Evolutionary conservation across 805 yeast genomes (phyloP).

Genomic region (Candida adriatica): DNA sequence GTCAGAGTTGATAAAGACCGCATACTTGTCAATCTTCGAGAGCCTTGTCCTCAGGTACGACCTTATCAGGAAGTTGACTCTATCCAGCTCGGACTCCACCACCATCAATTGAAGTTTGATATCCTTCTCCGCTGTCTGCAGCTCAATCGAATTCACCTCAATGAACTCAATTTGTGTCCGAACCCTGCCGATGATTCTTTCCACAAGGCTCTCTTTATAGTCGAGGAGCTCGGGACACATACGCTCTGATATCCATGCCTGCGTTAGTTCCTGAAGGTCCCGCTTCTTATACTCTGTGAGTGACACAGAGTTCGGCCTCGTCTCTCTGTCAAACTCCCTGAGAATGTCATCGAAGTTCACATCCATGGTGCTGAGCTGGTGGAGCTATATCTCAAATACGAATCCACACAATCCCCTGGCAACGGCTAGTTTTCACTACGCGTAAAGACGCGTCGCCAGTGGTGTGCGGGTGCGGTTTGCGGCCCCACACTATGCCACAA

Average conservation of each 20-base stretch:
- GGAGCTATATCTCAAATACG: no score
- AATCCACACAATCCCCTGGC: no score
- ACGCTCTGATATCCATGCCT: conserved; percentile 78
- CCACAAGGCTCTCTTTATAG: conserved; percentile 56
- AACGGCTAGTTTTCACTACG: no score
- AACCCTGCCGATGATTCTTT: conserved; percentile 49
- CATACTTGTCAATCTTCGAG: conserved; percentile 61
- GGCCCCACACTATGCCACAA: no score
- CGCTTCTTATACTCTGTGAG: conserved; percentile 22
- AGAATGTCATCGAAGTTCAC: conserved; percentile 68
- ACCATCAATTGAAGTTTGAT: conserved; percentile 75
- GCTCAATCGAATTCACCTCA: conserved; percentile 70
- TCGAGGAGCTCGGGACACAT: conserved; percentile 82
- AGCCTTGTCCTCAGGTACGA: conserved; percentile 70
- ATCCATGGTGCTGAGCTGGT: no score
- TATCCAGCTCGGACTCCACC: conserved; percentile 86
- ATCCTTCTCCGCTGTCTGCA: conserved; percentile 56
- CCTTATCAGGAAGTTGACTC: conserved; percentile 76
- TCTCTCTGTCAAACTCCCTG: conserved; percentile 51
- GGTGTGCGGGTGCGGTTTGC: no score
- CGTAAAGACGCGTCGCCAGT: no score
- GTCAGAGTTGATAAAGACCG: conserved; percentile 49
- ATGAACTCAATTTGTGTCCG: conserved; percentile 69
- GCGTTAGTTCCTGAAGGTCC: conserved; percentile 41
- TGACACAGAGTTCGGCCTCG: conserved; percentile 26